A percentile compares a stretch with the other conserved stretches of the same genome.
Evolutionary conservation across 2,329 filamentous ascomycete species (phyloP).

Genomic region (Ceratocystiopsis minuta): DNA sequence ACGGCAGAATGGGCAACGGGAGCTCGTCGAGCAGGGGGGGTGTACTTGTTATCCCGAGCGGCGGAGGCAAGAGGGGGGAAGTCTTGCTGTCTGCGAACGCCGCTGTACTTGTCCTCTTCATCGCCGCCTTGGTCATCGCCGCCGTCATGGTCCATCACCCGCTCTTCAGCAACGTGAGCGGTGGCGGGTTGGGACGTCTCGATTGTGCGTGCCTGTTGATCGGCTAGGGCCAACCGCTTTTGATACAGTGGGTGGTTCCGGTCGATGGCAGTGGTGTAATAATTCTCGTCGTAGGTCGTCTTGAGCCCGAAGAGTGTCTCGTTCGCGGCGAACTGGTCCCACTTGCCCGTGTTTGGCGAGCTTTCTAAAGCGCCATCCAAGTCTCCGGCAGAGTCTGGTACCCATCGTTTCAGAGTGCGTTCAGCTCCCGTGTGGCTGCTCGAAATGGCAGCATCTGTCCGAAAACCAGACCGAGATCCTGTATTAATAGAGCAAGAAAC

Average conservation of each 20-base stretch:
- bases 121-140: conserved; percentile 51
- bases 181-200: conserved; percentile 58
- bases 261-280: conserved; percentile 86
- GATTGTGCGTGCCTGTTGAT: conserved; percentile 76
- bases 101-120: conserved; percentile 90
- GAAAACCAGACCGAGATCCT: conserved; percentile 56
- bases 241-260: conserved; percentile 67
- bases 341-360: conserved; percentile 31
- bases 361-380: conserved; percentile 57
- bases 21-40: conserved; percentile 71
- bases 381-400: conserved; percentile 45
- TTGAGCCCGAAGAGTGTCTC: conserved; percentile 72
- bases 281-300: conserved; percentile 82
- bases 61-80: conserved; percentile 42
- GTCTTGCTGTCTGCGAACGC: conserved; percentile 60
- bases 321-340: conserved; percentile 93
- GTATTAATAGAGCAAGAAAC: neutral
- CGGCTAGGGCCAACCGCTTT: conserved; percentile 59
- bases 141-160: conserved; percentile 50
- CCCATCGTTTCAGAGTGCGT: conserved; percentile 66
- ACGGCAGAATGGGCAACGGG: conserved; percentile 58
- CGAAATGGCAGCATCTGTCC: conserved; percentile 79
- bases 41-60: conserved; percentile 54
- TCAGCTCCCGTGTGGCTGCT: conserved; percentile 51
- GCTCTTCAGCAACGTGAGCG: conserved; percentile 77